phyloP scores from a whole-genome alignment of 768 basidiomycete species.

The Dendrothele bispora region DNA sequence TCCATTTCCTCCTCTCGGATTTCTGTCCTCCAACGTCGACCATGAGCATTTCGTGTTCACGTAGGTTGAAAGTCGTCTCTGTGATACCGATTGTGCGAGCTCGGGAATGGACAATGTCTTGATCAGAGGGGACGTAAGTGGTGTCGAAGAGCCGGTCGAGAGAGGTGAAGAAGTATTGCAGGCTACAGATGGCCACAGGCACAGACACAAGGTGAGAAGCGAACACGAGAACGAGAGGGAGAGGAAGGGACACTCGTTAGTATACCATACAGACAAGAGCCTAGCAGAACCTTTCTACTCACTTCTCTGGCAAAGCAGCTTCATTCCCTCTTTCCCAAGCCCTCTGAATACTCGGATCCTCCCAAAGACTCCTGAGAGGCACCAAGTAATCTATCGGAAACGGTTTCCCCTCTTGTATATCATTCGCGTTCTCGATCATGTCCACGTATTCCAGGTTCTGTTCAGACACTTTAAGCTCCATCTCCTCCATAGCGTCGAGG shows the following conservation, averaged over 20 bases:
- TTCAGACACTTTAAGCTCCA: constrained; percentile 72
- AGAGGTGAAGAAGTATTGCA: constrained; percentile 75
- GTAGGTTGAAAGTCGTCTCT: constrained; percentile 79
- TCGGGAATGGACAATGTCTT: constrained; percentile 85
- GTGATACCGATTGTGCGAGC: constrained; percentile 91
- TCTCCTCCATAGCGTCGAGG: constrained; percentile 87
- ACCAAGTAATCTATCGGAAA: constrained; percentile 72
- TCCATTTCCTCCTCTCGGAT: constrained; percentile 91
- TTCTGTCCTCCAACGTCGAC: constrained; percentile 86
- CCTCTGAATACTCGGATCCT: constrained; percentile 69
- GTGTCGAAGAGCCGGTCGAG: constrained; percentile 80
- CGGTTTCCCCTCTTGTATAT: constrained; percentile 77
- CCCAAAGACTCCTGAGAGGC: constrained; percentile 74
- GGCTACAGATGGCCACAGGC: no score
- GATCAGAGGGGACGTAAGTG: constrained; percentile 71
- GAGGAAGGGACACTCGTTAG: constrained; percentile 2
- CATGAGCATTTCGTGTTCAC: constrained; percentile 86
- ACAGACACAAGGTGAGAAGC: no score
- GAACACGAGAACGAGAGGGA: no score
- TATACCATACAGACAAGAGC: not conserved
- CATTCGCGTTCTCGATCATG: constrained; percentile 64
- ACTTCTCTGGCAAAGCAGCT: constrained; percentile 91
- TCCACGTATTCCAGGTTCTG: constrained; percentile 59
- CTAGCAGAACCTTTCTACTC: constrained; percentile 18
- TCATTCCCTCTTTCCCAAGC: constrained; percentile 87